These are phyloP conservation scores for Pneumocystis canis DNA, from an alignment of 1,139 yeast species.

Conservation along the genomic window DNA sequence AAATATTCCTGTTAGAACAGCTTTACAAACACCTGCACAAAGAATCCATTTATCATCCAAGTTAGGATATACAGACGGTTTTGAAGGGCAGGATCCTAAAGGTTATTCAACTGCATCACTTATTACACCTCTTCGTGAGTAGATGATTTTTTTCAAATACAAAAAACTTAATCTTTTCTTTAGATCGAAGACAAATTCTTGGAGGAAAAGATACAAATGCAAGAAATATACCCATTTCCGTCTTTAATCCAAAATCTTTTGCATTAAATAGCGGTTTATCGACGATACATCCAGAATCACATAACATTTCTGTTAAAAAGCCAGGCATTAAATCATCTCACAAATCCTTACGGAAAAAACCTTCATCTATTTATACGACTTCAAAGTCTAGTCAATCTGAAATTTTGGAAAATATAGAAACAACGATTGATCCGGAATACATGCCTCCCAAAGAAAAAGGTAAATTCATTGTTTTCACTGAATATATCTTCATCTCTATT, in stretches of 20 bases:
- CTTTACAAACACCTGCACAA: neutral
- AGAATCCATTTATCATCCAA: neutral
- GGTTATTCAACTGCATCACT: neutral
- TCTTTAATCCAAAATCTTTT: no score
- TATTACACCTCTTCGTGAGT: neutral
- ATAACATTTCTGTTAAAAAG: neutral
- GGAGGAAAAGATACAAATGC: neutral
- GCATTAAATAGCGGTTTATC: neutral
- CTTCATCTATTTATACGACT: neutral
- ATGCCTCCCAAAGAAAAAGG: neutral
- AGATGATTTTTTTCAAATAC: neutral
- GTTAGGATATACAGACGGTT: neutral
- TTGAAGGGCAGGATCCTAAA: neutral
- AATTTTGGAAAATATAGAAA: neutral
- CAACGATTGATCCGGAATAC: neutral
- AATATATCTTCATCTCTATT: no score
- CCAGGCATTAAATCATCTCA: neutral
- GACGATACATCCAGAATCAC: neutral
- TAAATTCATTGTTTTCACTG: no score
- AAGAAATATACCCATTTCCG: neutral
- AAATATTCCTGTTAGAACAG: neutral
- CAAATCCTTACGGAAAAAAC: neutral
- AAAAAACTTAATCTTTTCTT: neutral
- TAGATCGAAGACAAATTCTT: neutral
- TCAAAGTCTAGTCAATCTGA: neutral